Evolutionary conservation across 495 filamentous ascomycete species (phyloP).

Genomic region (Pyrenopolyporus hunteri): DNA sequence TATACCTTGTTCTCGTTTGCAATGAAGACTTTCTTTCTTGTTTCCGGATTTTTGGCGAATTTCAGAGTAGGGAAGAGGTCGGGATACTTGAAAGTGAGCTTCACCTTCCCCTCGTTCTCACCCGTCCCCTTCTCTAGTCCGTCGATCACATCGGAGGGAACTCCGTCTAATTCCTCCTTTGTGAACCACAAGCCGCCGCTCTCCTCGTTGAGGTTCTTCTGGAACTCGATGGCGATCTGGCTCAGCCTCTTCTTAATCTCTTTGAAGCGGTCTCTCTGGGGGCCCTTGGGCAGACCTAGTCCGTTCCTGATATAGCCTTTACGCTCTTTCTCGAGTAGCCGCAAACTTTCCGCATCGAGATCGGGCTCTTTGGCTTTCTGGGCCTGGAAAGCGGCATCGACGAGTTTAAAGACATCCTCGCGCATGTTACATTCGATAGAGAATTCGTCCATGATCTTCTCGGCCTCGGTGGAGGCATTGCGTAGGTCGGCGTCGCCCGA

Average conservation of each 20-base stretch:
- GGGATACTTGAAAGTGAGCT: constrained; percentile 67
- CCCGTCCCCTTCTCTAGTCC: constrained; percentile 73
- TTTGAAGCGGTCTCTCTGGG: constrained; percentile 66
- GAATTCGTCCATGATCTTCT: constrained; percentile 66
- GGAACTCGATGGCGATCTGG: constrained; percentile 61
- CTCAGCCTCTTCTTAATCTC: constrained; percentile 68
- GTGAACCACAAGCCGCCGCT: constrained; percentile 66
- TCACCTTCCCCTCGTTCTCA: constrained; percentile 66
- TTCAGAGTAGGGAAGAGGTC: constrained; percentile 67
- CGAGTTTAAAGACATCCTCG: constrained; percentile 64
- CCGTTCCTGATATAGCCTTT: constrained; percentile 64
- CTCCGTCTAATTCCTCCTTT: constrained; percentile 62
- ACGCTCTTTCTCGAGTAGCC: constrained; percentile 63
- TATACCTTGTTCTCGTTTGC: constrained; percentile 64
- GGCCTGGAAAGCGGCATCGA: constrained; percentile 58
- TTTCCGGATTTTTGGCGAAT: constrained; percentile 61
- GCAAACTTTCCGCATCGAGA: constrained; percentile 55
- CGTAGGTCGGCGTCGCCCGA: constrained; percentile 71
- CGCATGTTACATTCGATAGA: constrained; percentile 65
- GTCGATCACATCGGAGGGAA: constrained; percentile 61
- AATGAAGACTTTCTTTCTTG: constrained; percentile 61
- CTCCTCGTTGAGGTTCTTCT: constrained; percentile 68
- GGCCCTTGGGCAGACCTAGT: constrained; percentile 57
- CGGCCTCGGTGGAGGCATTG: constrained; percentile 64
- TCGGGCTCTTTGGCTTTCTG: constrained; percentile 51